A percentile compares a stretch with the other conserved stretches of the same genome.
Conservation (phyloP, 1,139 yeast genomes). For the Lodderomyces jiufengensis region DNA sequence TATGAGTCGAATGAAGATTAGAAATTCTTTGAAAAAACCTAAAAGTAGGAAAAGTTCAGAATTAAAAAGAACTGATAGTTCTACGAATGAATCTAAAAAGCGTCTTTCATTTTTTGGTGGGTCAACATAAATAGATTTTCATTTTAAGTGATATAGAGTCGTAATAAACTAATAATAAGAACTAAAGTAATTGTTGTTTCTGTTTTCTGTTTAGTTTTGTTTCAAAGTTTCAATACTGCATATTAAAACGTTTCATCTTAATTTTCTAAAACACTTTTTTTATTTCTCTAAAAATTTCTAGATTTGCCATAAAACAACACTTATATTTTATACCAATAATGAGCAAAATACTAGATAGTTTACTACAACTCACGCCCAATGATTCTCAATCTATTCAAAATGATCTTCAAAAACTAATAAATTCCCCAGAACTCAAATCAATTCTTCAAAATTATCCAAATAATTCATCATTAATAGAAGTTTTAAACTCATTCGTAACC, state of each 20-base stretch:
- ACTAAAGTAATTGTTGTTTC: background rate
- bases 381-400: too few species aligned
- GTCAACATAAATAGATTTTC: slow-evolving; percentile 6
- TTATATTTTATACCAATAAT: too few species aligned
- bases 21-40: slow-evolving; percentile 38
- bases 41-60: slow-evolving; percentile 33
- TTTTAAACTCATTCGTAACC: slow-evolving; percentile 20
- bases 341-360: too few species aligned
- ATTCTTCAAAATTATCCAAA: slow-evolving; percentile 20
- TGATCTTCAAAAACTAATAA: too few species aligned
- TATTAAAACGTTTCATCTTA: too few species aligned
- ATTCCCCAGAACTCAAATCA: slow-evolving; percentile 11
- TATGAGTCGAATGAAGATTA: slow-evolving; percentile 41
- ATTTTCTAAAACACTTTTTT: too few species aligned
- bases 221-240: too few species aligned
- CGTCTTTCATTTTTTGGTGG: slow-evolving; percentile 32
- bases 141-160: background rate
- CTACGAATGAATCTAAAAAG: slow-evolving; percentile 24
- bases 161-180: slow-evolving; percentile 5
- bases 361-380: too few species aligned
- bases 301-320: too few species aligned
- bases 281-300: too few species aligned
- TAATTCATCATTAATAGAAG: slow-evolving; percentile 18
- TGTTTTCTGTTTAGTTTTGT: background rate
- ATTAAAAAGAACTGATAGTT: slow-evolving; percentile 32